Evolutionary conservation across 331 rosid genomes (phyloP).

Genomic region (Malus hybrid): DNA sequence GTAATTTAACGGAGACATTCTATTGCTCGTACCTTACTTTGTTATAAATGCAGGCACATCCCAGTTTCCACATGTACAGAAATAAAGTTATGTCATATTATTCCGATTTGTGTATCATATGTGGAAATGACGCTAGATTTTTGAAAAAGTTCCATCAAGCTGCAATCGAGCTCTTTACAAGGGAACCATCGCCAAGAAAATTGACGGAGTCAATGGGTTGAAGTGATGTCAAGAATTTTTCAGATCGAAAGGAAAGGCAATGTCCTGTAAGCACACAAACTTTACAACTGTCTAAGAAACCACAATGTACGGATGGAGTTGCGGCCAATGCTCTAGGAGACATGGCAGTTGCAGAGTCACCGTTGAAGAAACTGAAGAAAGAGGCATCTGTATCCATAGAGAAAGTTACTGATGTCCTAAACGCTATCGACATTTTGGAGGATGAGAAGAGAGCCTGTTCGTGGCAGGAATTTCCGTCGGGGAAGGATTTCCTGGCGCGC

Average conservation of each 20-base stretch:
- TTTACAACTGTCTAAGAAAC: conserved; percentile 20
- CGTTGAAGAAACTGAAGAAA: conserved; percentile 34
- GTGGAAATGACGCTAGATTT: conserved; percentile 29
- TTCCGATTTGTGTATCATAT: conserved; percentile 32
- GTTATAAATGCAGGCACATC: conserved; percentile 31
- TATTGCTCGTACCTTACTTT: background rate
- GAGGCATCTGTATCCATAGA: conserved; percentile 33
- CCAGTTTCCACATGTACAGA: conserved; percentile 37
- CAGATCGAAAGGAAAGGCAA: conserved; percentile 22
- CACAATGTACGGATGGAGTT: conserved; percentile 10
- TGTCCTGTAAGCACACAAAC: conserved; percentile 9
- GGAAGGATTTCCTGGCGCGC: too few relatives aligned
- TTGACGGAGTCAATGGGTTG: conserved; percentile 3
- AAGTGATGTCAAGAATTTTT: conserved; percentile 12
- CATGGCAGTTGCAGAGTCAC: conserved; percentile 29
- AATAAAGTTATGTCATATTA: conserved; percentile 44
- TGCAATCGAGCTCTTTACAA: conserved; percentile 18
- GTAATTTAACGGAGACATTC: background rate
- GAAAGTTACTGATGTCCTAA: conserved; percentile 26
- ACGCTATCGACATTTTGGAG: conserved; percentile 3
- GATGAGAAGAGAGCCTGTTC: too few relatives aligned
- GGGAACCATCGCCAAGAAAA: conserved; percentile 15
- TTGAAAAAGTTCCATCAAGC: background rate
- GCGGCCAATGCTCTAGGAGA: conserved; percentile 21
- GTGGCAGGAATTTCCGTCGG: too few relatives aligned